Percentiles rank a stretch among this genome's conserved stretches.
These are phyloP conservation scores for Ascoidea tarda DNA, from an alignment of 805 yeast genomes.

Conservation along the genomic window DNA sequence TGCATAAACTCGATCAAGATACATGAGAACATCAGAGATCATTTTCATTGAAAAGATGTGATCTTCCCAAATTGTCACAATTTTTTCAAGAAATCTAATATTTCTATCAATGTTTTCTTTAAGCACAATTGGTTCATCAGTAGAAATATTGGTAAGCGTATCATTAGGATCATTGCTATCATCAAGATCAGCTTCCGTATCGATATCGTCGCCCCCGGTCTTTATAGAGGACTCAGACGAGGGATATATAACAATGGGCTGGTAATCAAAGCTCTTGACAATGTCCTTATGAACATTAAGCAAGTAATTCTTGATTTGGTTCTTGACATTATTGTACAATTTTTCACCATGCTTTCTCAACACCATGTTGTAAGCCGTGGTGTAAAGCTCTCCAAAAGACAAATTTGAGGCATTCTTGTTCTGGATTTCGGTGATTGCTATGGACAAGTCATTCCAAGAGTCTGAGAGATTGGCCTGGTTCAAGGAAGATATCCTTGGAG, in stretches of 20 bases:
- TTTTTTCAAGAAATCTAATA: not conserved
- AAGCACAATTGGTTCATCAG: not conserved
- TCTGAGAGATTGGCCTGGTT: constrained; percentile 41
- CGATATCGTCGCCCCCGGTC: not conserved
- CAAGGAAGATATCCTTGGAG: constrained; percentile 32
- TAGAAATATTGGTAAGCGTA: constrained; percentile 22
- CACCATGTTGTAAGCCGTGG: constrained; percentile 67
- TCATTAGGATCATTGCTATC: constrained; percentile 15
- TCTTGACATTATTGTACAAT: constrained; percentile 47
- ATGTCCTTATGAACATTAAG: constrained; percentile 14
- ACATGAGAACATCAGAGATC: constrained; percentile 76
- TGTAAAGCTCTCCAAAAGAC: constrained; percentile 71
- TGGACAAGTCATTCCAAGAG: constrained; percentile 49
- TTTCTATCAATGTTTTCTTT: not conserved
- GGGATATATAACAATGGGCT: not conserved
- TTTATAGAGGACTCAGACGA: too few relatives aligned
- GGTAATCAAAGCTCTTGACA: constrained; percentile 6
- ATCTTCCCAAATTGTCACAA: constrained; percentile 45
- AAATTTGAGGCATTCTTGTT: constrained; percentile 56
- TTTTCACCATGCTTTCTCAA: constrained; percentile 52
- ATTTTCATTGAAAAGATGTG: constrained; percentile 61
- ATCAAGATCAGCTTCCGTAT: constrained; percentile 9
- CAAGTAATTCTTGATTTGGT: constrained; percentile 33
- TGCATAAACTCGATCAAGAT: constrained; percentile 74
- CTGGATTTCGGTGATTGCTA: constrained; percentile 63